Percentiles rank a stretch among this genome's conserved stretches.
Evolutionary conservation across 2,329 filamentous ascomycete genomes (phyloP).

Genomic region (Neospermospora avenae): DNA sequence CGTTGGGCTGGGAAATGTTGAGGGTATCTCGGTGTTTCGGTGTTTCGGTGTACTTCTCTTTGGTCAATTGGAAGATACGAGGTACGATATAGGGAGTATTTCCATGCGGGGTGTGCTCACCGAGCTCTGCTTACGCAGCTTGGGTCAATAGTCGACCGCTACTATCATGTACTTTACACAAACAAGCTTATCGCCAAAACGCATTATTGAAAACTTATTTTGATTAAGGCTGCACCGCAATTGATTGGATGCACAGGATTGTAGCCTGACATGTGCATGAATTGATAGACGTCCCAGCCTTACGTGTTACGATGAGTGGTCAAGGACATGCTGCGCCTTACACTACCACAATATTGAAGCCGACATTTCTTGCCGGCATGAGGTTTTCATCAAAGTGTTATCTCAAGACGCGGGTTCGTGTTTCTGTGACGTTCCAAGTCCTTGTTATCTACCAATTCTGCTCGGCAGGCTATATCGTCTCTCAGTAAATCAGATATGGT

Average conservation of each 20-base stretch:
- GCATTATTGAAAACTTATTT: background rate
- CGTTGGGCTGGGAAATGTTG: background rate
- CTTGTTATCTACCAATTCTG: background rate
- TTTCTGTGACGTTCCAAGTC: background rate
- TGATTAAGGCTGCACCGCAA: background rate
- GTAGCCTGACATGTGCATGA: background rate
- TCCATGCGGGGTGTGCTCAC: background rate
- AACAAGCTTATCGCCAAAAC: background rate
- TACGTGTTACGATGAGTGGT: background rate
- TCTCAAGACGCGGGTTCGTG: background rate
- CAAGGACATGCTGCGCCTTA: background rate
- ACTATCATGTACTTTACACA: background rate
- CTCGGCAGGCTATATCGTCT: background rate
- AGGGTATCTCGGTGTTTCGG: background rate
- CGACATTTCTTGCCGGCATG: background rate
- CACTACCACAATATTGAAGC: background rate
- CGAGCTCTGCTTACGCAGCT: background rate
- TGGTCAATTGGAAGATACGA: background rate
- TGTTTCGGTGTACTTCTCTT: too few relatives aligned
- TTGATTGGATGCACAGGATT: background rate
- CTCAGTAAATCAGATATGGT: background rate
- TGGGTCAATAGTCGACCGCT: background rate
- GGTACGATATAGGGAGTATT: background rate
- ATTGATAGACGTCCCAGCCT: background rate
- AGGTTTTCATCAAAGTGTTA: background rate